Conservation (phyloP, 2,329 filamentous ascomycete species). For the Ascocoryne sarcoides region DNA sequence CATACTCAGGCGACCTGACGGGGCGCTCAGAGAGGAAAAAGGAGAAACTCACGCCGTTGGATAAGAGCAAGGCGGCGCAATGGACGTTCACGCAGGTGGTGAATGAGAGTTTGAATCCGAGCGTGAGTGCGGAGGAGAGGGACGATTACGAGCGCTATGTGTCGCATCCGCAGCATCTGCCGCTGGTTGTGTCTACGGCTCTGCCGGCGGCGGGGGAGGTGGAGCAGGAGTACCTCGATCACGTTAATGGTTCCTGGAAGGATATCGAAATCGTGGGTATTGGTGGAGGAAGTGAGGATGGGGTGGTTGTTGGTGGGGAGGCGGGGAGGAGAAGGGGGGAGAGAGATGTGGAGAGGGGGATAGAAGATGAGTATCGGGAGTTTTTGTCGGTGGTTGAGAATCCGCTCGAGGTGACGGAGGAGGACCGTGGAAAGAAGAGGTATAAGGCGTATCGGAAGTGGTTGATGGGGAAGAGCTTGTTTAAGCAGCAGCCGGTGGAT, state of each 20-base stretch:
- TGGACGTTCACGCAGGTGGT: constrained; percentile 86
- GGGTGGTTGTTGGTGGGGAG: constrained; percentile 2
- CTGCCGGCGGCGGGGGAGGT: constrained; percentile 43
- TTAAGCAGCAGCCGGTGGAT: constrained; percentile 73
- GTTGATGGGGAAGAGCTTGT: constrained; percentile 88
- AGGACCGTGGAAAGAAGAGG: constrained; percentile 82
- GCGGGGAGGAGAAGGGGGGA: too few relatives aligned
- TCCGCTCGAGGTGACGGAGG: constrained; percentile 77
- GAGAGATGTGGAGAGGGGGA: constrained; percentile 1
- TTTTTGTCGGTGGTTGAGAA: constrained; percentile 68
- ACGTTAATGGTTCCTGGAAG: constrained; percentile 60
- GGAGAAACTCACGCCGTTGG: constrained; percentile 50
- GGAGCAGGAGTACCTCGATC: constrained; percentile 68
- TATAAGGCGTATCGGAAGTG: constrained; percentile 97
- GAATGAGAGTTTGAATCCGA: constrained; percentile 75
- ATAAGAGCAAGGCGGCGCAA: constrained; percentile 76
- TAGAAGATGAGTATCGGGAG: constrained; percentile 59
- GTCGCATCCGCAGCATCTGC: constrained; percentile 78
- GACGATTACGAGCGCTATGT: constrained; percentile 87
- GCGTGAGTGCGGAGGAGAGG: constrained; percentile 65
- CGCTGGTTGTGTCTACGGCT: constrained; percentile 67
- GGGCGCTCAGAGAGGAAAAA: constrained; percentile 26
- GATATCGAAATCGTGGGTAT: constrained; percentile 34
- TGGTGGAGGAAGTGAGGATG: constrained; percentile 7
- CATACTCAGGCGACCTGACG: not conserved